Base-by-base conservation (phyloP, 345 rosid genomes). In the Corchorus capsularis region DNA sequence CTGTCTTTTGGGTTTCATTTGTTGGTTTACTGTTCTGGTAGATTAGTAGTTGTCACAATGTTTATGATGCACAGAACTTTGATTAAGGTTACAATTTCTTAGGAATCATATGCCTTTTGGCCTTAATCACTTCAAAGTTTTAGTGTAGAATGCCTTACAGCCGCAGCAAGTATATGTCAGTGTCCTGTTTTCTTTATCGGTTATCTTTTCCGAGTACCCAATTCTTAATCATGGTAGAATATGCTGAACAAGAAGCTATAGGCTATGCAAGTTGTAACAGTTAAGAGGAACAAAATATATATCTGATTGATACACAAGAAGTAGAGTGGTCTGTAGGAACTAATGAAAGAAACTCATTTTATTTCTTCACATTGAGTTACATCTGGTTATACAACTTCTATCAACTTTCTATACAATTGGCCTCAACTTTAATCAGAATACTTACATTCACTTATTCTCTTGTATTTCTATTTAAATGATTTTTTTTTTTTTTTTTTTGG, bases 101-200 rank as follows among this genome's bases (percentile, higher is more conserved):
- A 69, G 34, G 52, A 52, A 69, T 32, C 27, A 32, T 49, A 52
- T 69, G 61, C 47, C 52, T 69, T 34, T 69, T 14, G 35, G 61
- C 60, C 32, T 69, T 16, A 34, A 69, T 34, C 10, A 17, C 16
- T 53, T 34, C 10, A 27, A 1, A 52, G 60, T 60, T 17, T 16
- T 50, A 53, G 61, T 60, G 35, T 56, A 27, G 16, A 12, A 50
- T 41, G 43, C 63, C 35, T 69, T 16, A 34, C 27, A 53, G 50
- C 61, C 17, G 73, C 61, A 70, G 10, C 47, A 52, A 34, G 27
- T 14, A 16, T 27, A 27, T 27, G 27, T 63, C 39, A 32, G n/a
- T 15, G 66, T 6, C 19, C 17, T 34, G 65, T 35, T 62, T 34
- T 7, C 16, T 35, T 62, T 14, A 49, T 60, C 41, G 3, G 8